phyloP scores from a whole-genome alignment of 495 filamentous ascomycete species.

The Xylaria palmicola region DNA sequence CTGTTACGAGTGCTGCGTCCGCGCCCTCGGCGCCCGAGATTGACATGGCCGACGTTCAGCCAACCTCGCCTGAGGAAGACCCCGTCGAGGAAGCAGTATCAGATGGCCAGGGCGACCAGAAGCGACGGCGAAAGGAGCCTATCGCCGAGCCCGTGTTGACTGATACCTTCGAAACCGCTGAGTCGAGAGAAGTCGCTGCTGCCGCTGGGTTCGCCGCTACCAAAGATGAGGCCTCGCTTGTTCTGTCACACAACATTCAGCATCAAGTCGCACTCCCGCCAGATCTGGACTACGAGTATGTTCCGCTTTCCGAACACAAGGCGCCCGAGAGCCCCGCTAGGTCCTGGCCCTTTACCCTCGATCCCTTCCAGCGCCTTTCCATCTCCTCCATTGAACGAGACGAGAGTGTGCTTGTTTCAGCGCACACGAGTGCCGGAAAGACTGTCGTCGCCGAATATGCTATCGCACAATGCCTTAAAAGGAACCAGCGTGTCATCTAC shows the following conservation, averaged over 20 bases:
- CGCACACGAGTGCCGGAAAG: constrained; percentile 96
- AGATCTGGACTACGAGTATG: constrained; percentile 77
- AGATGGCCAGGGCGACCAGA: constrained; percentile 56
- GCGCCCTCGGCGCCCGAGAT: constrained; percentile 38
- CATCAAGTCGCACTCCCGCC: constrained; percentile 95
- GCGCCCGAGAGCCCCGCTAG: constrained; percentile 80
- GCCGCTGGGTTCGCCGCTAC: constrained; percentile 74
- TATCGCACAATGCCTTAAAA: constrained; percentile 94
- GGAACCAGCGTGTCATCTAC: constrained; percentile 97
- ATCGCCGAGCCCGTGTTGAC: constrained; percentile 81
- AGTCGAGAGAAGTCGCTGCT: constrained; percentile 82
- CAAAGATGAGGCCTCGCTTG: constrained; percentile 62
- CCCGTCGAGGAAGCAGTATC: constrained; percentile 35
- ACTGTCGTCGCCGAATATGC: constrained; percentile 98
- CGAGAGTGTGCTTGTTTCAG: constrained; percentile 94
- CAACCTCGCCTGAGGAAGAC: constrained; percentile 34
- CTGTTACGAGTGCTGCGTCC: constrained; percentile 31
- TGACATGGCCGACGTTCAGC: constrained; percentile 49
- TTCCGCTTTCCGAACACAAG: constrained; percentile 88
- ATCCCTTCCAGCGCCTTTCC: constrained; percentile 93
- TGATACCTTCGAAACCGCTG: constrained; percentile 93
- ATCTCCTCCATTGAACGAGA: constrained; percentile 91
- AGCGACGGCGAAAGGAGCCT: constrained; percentile 72
- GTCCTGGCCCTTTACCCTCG: constrained; percentile 82
- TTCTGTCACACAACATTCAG: constrained; percentile 93